Evolutionary conservation across 1,284 basidiomycete genomes (phyloP).

Genomic region (Trichosporon asahii): DNA sequence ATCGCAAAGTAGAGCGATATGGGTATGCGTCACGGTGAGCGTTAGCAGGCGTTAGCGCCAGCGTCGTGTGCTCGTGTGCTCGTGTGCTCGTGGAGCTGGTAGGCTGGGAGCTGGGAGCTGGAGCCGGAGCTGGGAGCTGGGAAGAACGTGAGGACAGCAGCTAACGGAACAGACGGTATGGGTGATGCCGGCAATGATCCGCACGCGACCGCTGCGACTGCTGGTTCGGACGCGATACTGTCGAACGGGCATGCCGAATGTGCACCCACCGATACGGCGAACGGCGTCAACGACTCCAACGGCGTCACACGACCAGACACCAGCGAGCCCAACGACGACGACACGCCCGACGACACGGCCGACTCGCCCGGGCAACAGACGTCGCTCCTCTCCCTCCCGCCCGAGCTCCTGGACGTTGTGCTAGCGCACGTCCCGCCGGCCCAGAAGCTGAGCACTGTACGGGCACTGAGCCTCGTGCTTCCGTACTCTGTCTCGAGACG

Average conservation of each 20-base stretch:
- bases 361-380: neutral
- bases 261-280: neutral
- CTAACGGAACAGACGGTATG: neutral
- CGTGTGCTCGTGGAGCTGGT: too few relatives aligned
- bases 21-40: too few relatives aligned
- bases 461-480: slow-evolving; percentile 43
- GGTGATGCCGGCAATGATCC: neutral
- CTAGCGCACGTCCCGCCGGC: slow-evolving; percentile 40
- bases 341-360: neutral
- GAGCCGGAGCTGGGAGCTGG: neutral
- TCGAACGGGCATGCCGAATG: neutral
- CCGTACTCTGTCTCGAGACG: slow-evolving; percentile 23
- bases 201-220: too few relatives aligned
- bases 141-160: neutral
- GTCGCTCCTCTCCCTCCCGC: slow-evolving; percentile 37
- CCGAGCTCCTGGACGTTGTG: slow-evolving; percentile 48
- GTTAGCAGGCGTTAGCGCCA: too few relatives aligned
- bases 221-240: too few relatives aligned
- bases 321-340: neutral
- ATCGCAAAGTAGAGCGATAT: too few relatives aligned
- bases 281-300: neutral
- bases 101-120: too few relatives aligned
- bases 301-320: neutral
- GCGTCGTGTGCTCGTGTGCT: too few relatives aligned
- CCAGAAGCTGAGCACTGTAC: slow-evolving; percentile 43